A percentile compares a stretch with the other conserved stretches of the same genome.
Evolutionary conservation across 805 yeast species (phyloP).

Genomic region (Yamadazyma sp.): DNA sequence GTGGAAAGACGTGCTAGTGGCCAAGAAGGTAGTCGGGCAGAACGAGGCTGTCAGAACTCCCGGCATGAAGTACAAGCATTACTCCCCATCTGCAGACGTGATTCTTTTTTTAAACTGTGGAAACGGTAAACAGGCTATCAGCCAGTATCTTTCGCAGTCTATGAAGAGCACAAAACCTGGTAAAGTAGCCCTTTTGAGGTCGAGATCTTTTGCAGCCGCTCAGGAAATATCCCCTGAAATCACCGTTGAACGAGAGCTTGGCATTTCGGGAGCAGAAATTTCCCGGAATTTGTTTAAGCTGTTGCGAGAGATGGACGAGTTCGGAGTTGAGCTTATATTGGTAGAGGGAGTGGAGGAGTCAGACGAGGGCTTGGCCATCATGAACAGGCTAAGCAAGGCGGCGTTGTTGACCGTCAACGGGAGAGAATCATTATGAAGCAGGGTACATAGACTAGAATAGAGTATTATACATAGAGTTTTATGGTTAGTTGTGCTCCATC

Average conservation of each 20-base stretch:
- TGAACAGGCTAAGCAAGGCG: conserved; percentile 88
- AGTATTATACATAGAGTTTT: no score
- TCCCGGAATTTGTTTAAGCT: conserved; percentile 72
- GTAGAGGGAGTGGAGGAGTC: conserved; percentile 79
- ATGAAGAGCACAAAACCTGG: conserved; percentile 14
- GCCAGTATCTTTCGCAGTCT: conserved; percentile 22
- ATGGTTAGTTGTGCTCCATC: background rate
- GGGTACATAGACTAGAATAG: no score
- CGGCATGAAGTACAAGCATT: conserved; percentile 97
- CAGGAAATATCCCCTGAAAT: conserved; percentile 17
- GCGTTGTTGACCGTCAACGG: conserved; percentile 60
- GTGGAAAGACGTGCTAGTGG: conserved; percentile 67
- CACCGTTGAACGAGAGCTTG: conserved; percentile 38
- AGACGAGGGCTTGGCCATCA: conserved; percentile 87
- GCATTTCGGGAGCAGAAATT: conserved; percentile 54
- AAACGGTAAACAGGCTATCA: conserved; percentile 39
- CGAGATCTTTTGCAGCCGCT: conserved; percentile 33
- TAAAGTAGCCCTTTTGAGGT: conserved; percentile 54
- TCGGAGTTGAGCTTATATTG: conserved; percentile 65
- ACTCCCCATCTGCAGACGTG: conserved; percentile 87
- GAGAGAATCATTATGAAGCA: no score
- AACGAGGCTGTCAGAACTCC: conserved; percentile 83
- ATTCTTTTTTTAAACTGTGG: conserved; percentile 56
- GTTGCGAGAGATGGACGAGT: conserved; percentile 74
- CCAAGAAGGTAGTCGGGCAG: conserved; percentile 63